A percentile compares a stretch with the other conserved stretches of the same genome.
phyloP scores from a whole-genome alignment of 2,329 filamentous ascomycete species.

The Trichoderma brevicompactum region DNA sequence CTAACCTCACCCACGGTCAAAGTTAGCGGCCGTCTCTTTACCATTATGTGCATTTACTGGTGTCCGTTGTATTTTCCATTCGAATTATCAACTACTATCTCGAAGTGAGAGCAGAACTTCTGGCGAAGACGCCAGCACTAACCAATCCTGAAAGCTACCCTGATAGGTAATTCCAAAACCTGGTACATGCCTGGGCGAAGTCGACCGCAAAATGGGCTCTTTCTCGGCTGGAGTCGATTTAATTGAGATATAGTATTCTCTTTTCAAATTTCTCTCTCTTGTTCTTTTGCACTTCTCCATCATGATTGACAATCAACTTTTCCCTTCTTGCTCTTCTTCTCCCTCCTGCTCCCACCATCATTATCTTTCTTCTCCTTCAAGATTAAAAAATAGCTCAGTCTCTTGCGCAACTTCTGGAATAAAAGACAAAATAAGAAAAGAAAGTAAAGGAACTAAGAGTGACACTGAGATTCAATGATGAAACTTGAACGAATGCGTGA shows the following conservation, averaged over 20 bases:
- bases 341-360: not conserved
- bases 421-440: too few relatives aligned
- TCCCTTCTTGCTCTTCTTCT: not conserved
- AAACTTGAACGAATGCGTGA: too few relatives aligned
- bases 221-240: not conserved
- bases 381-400: not conserved
- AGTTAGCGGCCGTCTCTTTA: too few relatives aligned
- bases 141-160: not conserved
- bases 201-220: not conserved
- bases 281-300: not conserved
- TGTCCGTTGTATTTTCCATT: too few relatives aligned
- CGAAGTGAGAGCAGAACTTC: not conserved
- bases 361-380: not conserved
- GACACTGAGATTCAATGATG: too few relatives aligned
- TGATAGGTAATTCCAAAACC: slow-evolving; percentile 13
- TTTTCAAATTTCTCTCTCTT: not conserved
- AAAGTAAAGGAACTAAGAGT: too few relatives aligned
- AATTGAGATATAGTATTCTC: not conserved
- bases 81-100: not conserved
- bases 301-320: not conserved
- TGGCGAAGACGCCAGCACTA: not conserved
- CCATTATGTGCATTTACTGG: too few relatives aligned
- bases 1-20: too few relatives aligned
- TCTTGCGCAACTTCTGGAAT: too few relatives aligned
- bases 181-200: not conserved